Evolutionary conservation across 306 rosid species (phyloP).

Genomic region (Calophaca sinica): DNA sequence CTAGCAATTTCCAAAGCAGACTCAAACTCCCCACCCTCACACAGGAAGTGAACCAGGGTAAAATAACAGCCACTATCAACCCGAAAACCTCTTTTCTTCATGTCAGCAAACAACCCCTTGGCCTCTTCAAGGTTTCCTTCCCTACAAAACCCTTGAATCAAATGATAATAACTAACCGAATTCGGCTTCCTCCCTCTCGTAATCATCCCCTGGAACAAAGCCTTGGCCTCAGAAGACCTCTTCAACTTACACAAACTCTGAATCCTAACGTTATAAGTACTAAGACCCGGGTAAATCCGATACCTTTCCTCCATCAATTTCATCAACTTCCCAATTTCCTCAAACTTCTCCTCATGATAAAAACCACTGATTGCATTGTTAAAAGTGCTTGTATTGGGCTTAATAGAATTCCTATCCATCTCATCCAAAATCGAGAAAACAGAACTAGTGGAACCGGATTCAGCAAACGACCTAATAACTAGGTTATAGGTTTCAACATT

Average conservation of each 20-base stretch:
- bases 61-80: slow-evolving; percentile 65
- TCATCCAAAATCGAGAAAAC: slow-evolving; percentile 71
- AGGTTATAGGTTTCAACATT: slow-evolving; percentile 69
- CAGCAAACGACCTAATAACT: slow-evolving; percentile 67
- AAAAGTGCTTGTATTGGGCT: slow-evolving; percentile 59
- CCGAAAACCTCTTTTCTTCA: slow-evolving; percentile 57
- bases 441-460: slow-evolving; percentile 66
- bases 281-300: slow-evolving; percentile 45
- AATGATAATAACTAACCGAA: slow-evolving; percentile 56
- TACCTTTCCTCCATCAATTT: slow-evolving; percentile 67
- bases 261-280: slow-evolving; percentile 75
- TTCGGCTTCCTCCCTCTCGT: slow-evolving; percentile 66
- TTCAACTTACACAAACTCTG: slow-evolving; percentile 76
- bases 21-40: slow-evolving; percentile 63
- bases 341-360: slow-evolving; percentile 68
- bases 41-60: slow-evolving; percentile 59
- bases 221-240: slow-evolving; percentile 71
- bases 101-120: slow-evolving; percentile 59
- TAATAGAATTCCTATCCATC: slow-evolving; percentile 71
- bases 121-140: slow-evolving; percentile 77
- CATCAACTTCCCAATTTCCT: slow-evolving; percentile 72
- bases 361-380: slow-evolving; percentile 58
- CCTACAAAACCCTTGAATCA: slow-evolving; percentile 76
- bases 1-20: slow-evolving; percentile 54
- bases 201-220: slow-evolving; percentile 71